A percentile compares a stretch with the other conserved stretches of the same genome.
These are phyloP conservation scores for Holtermannia corniformis DNA, from an alignment of 768 basidiomycete species.

Conservation along the genomic window DNA sequence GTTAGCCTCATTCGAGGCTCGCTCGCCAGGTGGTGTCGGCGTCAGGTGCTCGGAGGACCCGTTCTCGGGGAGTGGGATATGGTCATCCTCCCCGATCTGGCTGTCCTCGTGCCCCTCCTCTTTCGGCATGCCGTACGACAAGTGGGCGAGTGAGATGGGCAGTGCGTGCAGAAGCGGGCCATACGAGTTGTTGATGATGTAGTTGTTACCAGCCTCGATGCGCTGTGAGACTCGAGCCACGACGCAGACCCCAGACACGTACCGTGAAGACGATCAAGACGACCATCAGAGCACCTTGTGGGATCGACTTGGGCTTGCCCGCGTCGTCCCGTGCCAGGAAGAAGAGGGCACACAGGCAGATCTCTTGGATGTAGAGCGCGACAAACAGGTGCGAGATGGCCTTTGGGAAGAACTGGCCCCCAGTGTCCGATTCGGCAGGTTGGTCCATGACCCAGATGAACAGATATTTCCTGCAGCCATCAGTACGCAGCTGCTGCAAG, in stretches of 20 bases:
- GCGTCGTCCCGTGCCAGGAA: slow-evolving; percentile 65
- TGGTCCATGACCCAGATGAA: slow-evolving; percentile 70
- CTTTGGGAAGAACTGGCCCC: slow-evolving; percentile 89
- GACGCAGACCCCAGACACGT: slow-evolving; percentile 31
- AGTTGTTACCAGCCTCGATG: slow-evolving; percentile 59
- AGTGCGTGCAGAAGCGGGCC: slow-evolving; percentile 64
- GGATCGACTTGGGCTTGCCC: slow-evolving; percentile 50
- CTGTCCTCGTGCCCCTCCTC: slow-evolving; percentile 27
- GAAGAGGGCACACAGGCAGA: slow-evolving; percentile 78
- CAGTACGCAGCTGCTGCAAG: no score
- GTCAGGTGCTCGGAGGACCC: slow-evolving; percentile 27
- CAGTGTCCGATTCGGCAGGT: slow-evolving; percentile 62
- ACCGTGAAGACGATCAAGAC: slow-evolving; percentile 77
- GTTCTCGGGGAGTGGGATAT: slow-evolving; percentile 15
- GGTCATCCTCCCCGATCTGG: slow-evolving; percentile 24
- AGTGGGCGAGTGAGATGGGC: slow-evolving; percentile 68
- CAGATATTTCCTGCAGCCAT: slow-evolving; percentile 52
- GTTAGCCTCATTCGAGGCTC: background rate
- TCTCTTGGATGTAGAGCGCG: slow-evolving; percentile 81
- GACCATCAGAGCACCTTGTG: slow-evolving; percentile 74
- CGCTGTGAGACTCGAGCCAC: background rate
- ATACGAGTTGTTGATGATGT: slow-evolving; percentile 67
- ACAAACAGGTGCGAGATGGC: slow-evolving; percentile 90
- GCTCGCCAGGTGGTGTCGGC: slow-evolving; percentile 1
- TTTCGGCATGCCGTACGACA: slow-evolving; percentile 47